Percentiles rank a stretch among this genome's conserved stretches.
These are phyloP conservation scores for Lepidium africanum DNA, from an alignment of 345 rosid species.

Conservation along the genomic window DNA sequence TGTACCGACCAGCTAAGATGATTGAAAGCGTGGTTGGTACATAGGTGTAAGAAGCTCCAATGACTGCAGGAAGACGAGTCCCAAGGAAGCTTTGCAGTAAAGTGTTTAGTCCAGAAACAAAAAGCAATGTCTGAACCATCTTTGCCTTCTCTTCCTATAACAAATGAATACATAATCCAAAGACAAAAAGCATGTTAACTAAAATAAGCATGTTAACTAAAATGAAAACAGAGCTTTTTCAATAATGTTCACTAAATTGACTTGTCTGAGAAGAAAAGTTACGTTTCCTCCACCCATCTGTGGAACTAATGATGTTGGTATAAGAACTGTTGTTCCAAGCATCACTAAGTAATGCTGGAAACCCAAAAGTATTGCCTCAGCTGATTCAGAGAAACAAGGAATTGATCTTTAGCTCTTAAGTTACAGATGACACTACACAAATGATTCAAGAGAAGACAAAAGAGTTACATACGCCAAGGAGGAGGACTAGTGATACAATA, in stretches of 20 bases:
- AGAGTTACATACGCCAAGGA: slow-evolving; percentile 81
- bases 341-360: slow-evolving; percentile 96
- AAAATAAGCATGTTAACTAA: not conserved
- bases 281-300: slow-evolving; percentile 99
- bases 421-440: no score
- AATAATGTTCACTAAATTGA: no score
- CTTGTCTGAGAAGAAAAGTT: no score
- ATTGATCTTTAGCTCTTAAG: not conserved
- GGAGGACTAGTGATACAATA: slow-evolving; percentile 96
- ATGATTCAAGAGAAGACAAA: no score
- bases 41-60: slow-evolving; percentile 77
- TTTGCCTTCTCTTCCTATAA: slow-evolving; percentile 82
- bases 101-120: slow-evolving; percentile 90
- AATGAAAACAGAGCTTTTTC: slow-evolving; percentile 5
- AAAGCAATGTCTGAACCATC: slow-evolving; percentile 84
- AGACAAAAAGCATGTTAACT: no score
- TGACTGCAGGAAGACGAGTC: slow-evolving; percentile 85
- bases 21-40: slow-evolving; percentile 82
- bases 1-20: slow-evolving; percentile 77
- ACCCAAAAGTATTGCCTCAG: slow-evolving; percentile 89
- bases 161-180: no score
- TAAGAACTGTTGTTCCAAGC: slow-evolving; percentile 93
- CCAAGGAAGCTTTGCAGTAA: slow-evolving; percentile 72
- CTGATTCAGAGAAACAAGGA: slow-evolving; percentile 31
- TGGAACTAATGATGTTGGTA: slow-evolving; percentile 72